Evolutionary conservation across 768 basidiomycete genomes (phyloP), one percentile per base, ranked within the genome.

Genomic region (Phaeotremella skinneri): DNA sequence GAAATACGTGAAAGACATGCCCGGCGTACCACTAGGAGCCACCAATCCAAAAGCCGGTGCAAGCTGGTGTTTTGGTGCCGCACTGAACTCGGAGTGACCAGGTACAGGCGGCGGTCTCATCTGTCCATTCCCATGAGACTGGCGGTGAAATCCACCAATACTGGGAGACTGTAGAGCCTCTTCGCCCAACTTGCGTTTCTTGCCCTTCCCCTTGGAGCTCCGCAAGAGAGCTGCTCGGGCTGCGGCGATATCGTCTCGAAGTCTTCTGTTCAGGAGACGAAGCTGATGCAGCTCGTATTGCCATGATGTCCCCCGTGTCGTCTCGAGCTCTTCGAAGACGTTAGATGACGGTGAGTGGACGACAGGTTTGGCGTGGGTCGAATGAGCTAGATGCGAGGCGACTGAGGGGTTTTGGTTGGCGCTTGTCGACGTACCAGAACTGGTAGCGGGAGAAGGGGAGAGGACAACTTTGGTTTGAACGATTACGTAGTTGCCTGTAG

Each of bases 251-350:
- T 90, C 87, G 47, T 87, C 86, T 52, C 75, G 75, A 55, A 90
- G 63, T 60, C 84, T 77, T 76, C 84, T 81, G 69, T 90, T 91
- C 52, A 82, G 80, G 67, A 85, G 85, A 70, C 85, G 82, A 64
- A 92, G 80, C 75, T 91, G 89, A 78, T 90, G 87, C 49, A 93
- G 80, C 78, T 91, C 90, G 66, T 91, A 94, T 79, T 94, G 91
- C 91, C 92, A 96, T 64, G 89, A 90, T 30, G 87, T 86, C 11
- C 83, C 85, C 3, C 86, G 79, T 14, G 78, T 75, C 0, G 82
- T 81, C 42, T 87, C 85, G 14, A 92, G 81, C 73, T 89, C 88
- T 39, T 84, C 84, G 61, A 90, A 91, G 17, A 91, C 74, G 63
- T 89, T 84, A 62, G 80, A 71, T 0, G 56, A 16, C 3, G 58